Conservation (phyloP, 768 basidiomycete species). For the Asterophora parasitica region DNA sequence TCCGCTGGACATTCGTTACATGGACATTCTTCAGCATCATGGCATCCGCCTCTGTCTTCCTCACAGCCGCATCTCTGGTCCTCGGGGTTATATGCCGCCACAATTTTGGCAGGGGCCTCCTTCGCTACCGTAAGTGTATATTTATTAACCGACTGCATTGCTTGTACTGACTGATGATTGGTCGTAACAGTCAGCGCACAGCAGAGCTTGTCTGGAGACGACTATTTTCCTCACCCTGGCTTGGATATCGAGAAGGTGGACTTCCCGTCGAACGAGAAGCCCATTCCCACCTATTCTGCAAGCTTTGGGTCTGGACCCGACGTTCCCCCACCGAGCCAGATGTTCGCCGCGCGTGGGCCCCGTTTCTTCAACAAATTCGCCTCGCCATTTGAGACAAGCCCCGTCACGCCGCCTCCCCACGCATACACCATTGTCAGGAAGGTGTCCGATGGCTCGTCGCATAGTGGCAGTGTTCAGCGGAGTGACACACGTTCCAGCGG, state of each 20-base stretch:
- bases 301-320: constrained; percentile 31
- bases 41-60: constrained; percentile 49
- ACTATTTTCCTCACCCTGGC: constrained; percentile 28
- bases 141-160: background rate
- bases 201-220: constrained; percentile 39
- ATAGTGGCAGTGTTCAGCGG: constrained; percentile 26
- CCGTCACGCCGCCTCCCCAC: constrained; percentile 27
- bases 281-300: constrained; percentile 52
- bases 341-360: constrained; percentile 39
- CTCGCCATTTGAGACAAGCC: constrained; percentile 35
- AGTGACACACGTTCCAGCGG: constrained; percentile 35
- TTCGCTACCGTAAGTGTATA: constrained; percentile 52
- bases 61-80: constrained; percentile 51
- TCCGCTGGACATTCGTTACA: constrained; percentile 70
- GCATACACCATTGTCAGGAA: constrained; percentile 30
- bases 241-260: constrained; percentile 53
- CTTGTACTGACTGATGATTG: constrained; percentile 11
- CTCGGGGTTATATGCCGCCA: constrained; percentile 63
- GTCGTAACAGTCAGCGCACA: constrained; percentile 46
- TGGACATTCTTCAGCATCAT: constrained; percentile 75
- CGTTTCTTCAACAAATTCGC: constrained; percentile 41
- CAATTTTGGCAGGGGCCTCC: constrained; percentile 76
- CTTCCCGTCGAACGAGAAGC: constrained; percentile 52
- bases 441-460: constrained; percentile 27
- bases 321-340: constrained; percentile 32